Conservation (phyloP, 2,329 filamentous ascomycete species). For the Ascochyta lentis region DNA sequence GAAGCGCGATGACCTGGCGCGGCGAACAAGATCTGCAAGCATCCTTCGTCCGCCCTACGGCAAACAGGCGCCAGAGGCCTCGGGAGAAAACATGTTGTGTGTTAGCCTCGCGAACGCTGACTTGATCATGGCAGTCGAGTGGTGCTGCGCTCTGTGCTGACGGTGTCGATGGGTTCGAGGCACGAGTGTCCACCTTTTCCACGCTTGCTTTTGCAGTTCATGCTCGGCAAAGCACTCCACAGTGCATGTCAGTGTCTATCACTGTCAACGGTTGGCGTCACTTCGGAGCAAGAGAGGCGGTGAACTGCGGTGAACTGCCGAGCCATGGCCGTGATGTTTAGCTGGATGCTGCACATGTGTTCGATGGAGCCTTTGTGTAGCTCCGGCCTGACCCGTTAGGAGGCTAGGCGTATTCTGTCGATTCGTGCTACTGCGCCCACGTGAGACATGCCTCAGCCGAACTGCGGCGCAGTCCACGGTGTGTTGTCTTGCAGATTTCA, state of each 20-base stretch:
- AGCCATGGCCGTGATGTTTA: conserved; percentile 37
- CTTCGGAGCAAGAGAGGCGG: conserved; percentile 34
- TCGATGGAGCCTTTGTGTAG: conserved; percentile 33
- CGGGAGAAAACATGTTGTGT: conserved; percentile 37
- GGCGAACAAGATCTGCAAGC: conserved; percentile 50
- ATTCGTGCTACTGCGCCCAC: conserved; percentile 32
- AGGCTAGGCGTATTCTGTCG: conserved; percentile 22
- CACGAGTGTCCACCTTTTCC: conserved; percentile 2
- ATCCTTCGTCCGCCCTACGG: conserved; percentile 42
- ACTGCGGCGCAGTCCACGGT: conserved; percentile 32
- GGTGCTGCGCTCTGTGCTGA: conserved; percentile 46
- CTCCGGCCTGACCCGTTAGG: conserved; percentile 41
- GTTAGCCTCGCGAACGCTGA: conserved; percentile 46
- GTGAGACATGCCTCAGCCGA: conserved; percentile 34
- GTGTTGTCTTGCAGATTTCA: conserved; percentile 43
- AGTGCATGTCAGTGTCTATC: conserved; percentile 22
- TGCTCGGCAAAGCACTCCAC: conserved; percentile 24
- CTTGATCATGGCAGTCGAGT: conserved; percentile 46
- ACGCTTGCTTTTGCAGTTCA: conserved; percentile 22
- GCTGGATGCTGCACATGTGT: conserved; percentile 30
- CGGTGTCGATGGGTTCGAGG: conserved; percentile 27
- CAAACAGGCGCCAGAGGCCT: conserved; percentile 44
- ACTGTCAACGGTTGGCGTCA: conserved; percentile 20
- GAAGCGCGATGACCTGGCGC: conserved; percentile 50
- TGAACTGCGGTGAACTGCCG: conserved; percentile 47